Evolutionary conservation across 345 rosid genomes (phyloP).

Genomic region (Ceriops decandra): DNA sequence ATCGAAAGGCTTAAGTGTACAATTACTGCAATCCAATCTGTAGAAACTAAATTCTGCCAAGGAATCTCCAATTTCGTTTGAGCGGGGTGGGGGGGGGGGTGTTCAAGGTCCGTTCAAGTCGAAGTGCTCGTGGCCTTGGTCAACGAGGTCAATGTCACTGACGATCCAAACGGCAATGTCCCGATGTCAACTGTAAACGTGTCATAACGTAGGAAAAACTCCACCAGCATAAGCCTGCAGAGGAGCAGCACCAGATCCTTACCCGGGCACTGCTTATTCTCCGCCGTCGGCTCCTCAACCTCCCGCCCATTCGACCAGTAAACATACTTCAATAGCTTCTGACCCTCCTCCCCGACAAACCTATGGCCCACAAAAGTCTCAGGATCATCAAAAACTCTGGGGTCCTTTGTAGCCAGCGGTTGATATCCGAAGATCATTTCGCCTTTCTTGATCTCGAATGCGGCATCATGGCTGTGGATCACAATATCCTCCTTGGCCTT

Average conservation of each 20-base stretch:
- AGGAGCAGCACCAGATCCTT: constrained; percentile 48
- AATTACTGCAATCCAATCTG: too few relatives aligned
- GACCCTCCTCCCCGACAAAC: constrained; percentile 42
- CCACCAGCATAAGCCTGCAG: constrained; percentile 38
- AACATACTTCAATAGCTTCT: constrained; percentile 41
- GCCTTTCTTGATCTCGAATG: constrained; percentile 43
- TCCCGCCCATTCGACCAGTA: constrained; percentile 55
- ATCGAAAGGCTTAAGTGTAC: too few relatives aligned
- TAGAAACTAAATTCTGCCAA: too few relatives aligned
- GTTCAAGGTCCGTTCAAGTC: neutral
- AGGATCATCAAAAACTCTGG: constrained; percentile 32
- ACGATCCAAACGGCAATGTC: constrained; percentile 13
- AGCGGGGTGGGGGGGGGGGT: too few relatives aligned
- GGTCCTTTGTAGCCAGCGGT: constrained; percentile 45
- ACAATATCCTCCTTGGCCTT: constrained; percentile 39
- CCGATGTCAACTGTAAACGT: constrained; percentile 32
- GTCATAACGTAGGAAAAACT: constrained; percentile 50
- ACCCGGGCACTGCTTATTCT: constrained; percentile 49
- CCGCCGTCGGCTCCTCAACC: constrained; percentile 35
- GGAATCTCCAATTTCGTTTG: too few relatives aligned
- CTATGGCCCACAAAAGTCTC: constrained; percentile 40
- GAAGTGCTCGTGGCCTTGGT: constrained; percentile 19
- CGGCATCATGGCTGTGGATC: constrained; percentile 41
- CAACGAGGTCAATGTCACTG: constrained; percentile 41
- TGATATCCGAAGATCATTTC: constrained; percentile 54